phyloP scores from a whole-genome alignment of 768 basidiomycete genomes.

The Clitopilus hobsonii region DNA sequence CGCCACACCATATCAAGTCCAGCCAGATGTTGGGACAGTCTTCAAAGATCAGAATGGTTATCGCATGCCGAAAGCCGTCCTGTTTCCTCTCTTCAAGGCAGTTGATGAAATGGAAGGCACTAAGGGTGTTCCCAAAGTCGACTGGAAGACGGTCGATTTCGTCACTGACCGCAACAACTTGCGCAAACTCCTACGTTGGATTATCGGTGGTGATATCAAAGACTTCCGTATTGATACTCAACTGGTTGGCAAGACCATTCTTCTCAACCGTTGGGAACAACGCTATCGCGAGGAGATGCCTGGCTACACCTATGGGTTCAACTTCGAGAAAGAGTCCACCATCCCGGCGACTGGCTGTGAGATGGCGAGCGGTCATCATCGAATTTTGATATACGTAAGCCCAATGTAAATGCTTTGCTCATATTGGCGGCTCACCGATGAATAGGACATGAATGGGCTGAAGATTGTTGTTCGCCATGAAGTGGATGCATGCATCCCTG shows the following conservation, averaged over 20 bases:
- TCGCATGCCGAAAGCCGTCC: conserved; percentile 28
- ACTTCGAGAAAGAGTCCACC: conserved; percentile 58
- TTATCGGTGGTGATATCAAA: conserved; percentile 26
- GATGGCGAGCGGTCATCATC: conserved; percentile 51
- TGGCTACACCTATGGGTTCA: conserved; percentile 48
- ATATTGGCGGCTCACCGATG: background rate
- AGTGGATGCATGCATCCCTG: conserved; percentile 43
- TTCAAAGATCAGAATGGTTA: conserved; percentile 58
- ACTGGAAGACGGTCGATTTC: conserved; percentile 40
- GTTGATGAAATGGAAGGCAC: conserved; percentile 36
- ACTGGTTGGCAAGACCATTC: conserved; percentile 53
- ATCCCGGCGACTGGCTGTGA: conserved; percentile 42
- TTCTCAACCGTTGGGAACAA: conserved; percentile 59
- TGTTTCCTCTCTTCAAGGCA: conserved; percentile 56
- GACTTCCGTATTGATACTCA: conserved; percentile 73
- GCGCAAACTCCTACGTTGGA: conserved; percentile 60
- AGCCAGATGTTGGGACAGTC: conserved; percentile 43
- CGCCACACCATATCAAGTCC: conserved; percentile 45
- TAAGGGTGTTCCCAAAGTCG: conserved; percentile 27
- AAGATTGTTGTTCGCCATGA: conserved; percentile 57
- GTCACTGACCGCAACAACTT: conserved; percentile 66
- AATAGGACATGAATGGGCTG: conserved; percentile 52
- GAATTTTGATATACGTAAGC: conserved; percentile 60
- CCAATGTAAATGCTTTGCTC: background rate
- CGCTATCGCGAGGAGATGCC: conserved; percentile 26